Evolutionary conservation across 2,329 filamentous ascomycete species (phyloP).

Genomic region (Hymenoscyphus scutula): DNA sequence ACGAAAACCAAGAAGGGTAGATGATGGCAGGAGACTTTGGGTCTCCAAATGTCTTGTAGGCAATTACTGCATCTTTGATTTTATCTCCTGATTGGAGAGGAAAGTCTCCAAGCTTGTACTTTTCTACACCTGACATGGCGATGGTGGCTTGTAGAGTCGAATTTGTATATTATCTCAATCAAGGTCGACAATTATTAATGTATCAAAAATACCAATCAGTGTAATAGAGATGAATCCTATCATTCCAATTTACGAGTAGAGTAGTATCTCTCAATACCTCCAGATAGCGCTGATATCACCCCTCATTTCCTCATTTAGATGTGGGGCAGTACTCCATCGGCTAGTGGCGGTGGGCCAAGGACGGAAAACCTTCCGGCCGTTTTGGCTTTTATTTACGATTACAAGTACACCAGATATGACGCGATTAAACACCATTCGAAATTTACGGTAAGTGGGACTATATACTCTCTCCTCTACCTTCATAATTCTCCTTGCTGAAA

Average conservation of each 20-base stretch:
- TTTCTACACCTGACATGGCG: slow-evolving; percentile 6
- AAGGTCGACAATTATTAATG: neutral
- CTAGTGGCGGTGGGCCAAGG: neutral
- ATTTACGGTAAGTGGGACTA: neutral
- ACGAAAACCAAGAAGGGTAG: slow-evolving; percentile 74
- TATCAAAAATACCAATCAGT: neutral
- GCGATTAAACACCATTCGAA: neutral
- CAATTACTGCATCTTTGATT: slow-evolving; percentile 64
- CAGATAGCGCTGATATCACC: neutral
- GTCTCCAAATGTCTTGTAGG: slow-evolving; percentile 74
- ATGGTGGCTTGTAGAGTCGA: no score
- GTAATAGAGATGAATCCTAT: neutral
- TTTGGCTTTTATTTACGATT: no score
- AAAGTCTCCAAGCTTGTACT: slow-evolving; percentile 5
- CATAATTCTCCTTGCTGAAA: neutral
- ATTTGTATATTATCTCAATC: neutral
- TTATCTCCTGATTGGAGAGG: slow-evolving; percentile 49
- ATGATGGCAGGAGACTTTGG: slow-evolving; percentile 62
- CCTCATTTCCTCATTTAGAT: neutral
- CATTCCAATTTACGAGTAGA: neutral
- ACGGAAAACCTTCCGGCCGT: no score
- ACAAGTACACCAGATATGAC: neutral
- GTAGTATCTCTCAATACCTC: neutral
- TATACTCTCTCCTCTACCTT: neutral
- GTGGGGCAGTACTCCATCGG: neutral